Evolutionary conservation across 2,329 filamentous ascomycete genomes (phyloP), one percentile per base, ranked within the genome.

Genomic region (Penicillium brevicompactum): DNA sequence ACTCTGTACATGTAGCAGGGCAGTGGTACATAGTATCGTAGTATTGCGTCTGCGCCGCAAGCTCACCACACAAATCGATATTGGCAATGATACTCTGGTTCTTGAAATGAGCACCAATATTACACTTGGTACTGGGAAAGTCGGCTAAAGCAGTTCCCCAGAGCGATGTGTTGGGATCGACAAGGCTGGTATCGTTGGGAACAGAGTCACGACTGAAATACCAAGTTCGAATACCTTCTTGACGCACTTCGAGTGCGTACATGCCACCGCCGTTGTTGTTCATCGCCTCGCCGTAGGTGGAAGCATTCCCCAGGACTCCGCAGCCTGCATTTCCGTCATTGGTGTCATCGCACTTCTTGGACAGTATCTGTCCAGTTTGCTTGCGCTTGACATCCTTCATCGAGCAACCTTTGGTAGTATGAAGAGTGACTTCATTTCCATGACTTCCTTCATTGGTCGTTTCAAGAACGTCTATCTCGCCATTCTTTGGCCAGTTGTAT

Each of bases 21-120:
- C 83, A 74, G 6, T 65, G 40, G 43, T 75, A 70, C 52, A 70
- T 55, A 11, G 68, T 51, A 4, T 65, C 65, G 54, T 76, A 76
- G 46, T 67, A 69, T 49, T 65, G 62, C 4, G 55, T 43, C 38
- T 66, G 58, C 1, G 67, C 80, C 3, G 81, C 82, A 60, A 83
- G 76, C 40, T 81, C 70, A 0, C 86, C 87, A 60, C 86, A 89
- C 7, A 89, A 71, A 67, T 86, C 83, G 58, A 88, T 87, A 63
- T 89, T 87, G 41, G 80, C 80, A 59, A 88, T 80, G 61, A 89
- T 88, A 60, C 83, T 86, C 68, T 87, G 81, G 64, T 88, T 89
- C 51, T 71, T 76, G 69, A 89, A 88, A 64, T 87, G 84, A 4
- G 73, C 75, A 5, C 71, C 69, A 47, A 88, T 83, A 55, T 85